Conservation (phyloP, 371 early-diverging fungal genomes). For the Entomophthora muscae region DNA sequence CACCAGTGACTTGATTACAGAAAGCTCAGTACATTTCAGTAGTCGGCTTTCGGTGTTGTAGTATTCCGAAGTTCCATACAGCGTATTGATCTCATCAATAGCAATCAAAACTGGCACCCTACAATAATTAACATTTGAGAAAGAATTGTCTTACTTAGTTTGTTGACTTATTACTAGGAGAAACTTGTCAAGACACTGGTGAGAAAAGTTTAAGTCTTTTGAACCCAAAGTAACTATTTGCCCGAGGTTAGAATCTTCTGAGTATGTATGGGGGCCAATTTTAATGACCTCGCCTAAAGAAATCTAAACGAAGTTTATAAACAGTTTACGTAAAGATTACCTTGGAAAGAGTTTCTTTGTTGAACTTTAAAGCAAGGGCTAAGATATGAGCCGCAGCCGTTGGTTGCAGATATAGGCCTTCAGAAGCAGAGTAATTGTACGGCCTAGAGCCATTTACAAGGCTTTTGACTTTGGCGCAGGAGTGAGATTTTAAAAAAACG, state of each 20-base stretch:
- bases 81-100: constrained; percentile 4
- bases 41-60: not conserved
- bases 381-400: not conserved
- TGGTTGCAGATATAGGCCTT: not conserved
- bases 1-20: not conserved
- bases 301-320: not conserved
- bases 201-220: not conserved
- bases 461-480: not conserved
- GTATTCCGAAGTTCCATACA: constrained; percentile 5
- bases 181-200: not conserved
- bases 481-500: not conserved
- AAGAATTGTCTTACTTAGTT: not conserved
- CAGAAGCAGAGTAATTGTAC: not conserved
- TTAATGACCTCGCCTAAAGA: not conserved
- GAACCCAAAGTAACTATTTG: not conserved
- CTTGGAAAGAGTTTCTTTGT: not conserved
- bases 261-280: not conserved
- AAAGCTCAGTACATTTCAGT: not conserved
- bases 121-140: not conserved
- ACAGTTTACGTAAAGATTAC: not conserved
- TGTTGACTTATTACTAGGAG: not conserved
- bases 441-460: constrained; percentile 6
- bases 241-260: not conserved
- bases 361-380: not conserved
- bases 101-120: constrained; percentile 5